Evolutionary conservation across 345 rosid genomes (phyloP).

Genomic region (Turnera subulata): DNA sequence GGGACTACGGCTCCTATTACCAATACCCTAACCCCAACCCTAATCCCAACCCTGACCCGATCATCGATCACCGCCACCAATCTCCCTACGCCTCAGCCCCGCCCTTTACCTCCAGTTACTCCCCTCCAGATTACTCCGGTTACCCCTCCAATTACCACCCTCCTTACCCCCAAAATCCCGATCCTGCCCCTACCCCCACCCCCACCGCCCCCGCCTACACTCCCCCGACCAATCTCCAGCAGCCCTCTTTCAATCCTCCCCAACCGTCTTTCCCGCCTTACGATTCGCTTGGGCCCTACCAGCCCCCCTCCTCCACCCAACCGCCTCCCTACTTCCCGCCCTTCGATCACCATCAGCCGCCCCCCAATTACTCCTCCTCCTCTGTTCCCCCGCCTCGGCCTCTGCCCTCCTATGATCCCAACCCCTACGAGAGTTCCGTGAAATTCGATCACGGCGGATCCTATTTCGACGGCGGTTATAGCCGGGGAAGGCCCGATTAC

Average conservation of each 20-base stretch:
- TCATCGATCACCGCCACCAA: constrained; percentile 42
- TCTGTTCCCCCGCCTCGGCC: constrained; percentile 29
- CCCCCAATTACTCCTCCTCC: constrained; percentile 27
- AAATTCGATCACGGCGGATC: constrained; percentile 51
- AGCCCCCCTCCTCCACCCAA: constrained; percentile 38
- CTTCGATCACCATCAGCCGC: constrained; percentile 60
- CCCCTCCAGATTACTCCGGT: constrained; percentile 14
- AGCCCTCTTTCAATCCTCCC: constrained; percentile 32
- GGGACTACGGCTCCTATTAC: constrained; percentile 68
- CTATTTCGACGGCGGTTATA: constrained; percentile 43
- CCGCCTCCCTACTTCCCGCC: constrained; percentile 48
- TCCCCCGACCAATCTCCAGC: constrained; percentile 30
- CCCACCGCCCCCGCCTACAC: constrained; percentile 71
- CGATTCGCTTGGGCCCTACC: constrained; percentile 62
- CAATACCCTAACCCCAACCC: constrained; percentile 54
- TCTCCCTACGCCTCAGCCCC: constrained; percentile 79
- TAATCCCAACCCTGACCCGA: constrained; percentile 32
- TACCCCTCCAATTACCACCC: constrained; percentile 27
- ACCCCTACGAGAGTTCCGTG: constrained; percentile 43
- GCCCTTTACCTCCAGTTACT: constrained; percentile 51
- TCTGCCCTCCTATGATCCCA: constrained; percentile 38
- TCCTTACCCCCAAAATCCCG: constrained; percentile 50
- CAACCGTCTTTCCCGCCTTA: constrained; percentile 44
- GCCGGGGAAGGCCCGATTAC: constrained; percentile 41
- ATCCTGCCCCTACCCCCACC: constrained; percentile 45